A percentile compares a stretch with the other conserved stretches of the same genome.
Conservation (phyloP, 495 filamentous ascomycete genomes). For the Trichoderma reesei region DNA sequence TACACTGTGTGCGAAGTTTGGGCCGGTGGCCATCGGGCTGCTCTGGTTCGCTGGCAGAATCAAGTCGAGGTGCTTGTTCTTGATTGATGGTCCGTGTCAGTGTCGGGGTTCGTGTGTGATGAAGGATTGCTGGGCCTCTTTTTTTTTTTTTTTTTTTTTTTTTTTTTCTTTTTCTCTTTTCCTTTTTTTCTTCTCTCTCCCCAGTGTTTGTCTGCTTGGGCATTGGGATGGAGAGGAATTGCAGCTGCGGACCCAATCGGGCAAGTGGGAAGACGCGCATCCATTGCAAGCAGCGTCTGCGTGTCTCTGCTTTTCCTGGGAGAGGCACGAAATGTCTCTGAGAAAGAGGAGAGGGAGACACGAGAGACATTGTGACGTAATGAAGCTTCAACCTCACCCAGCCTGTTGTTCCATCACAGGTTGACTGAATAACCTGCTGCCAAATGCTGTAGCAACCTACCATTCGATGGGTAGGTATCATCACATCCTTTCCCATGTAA, state of each 20-base stretch:
- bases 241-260: background rate
- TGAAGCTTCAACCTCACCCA: background rate
- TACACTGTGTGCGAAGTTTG: conserved; percentile 3
- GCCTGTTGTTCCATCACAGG: no score
- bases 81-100: no score
- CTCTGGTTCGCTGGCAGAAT: background rate
- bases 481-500: no score
- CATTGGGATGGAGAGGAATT: background rate
- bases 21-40: background rate
- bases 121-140: no score
- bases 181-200: no score
- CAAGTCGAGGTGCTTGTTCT: no score
- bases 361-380: background rate
- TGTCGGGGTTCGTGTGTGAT: no score
- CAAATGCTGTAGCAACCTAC: no score
- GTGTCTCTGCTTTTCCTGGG: background rate
- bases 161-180: background rate
- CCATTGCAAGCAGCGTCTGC: conserved; percentile 5
- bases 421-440: no score
- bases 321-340: background rate
- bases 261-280: conserved; percentile 9
- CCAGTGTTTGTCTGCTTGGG: background rate
- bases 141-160: background rate
- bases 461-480: no score
- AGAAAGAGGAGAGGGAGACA: background rate